A percentile compares a stretch with the other conserved stretches of the same genome.
Conservation (phyloP, 495 filamentous ascomycete species). For the Cenococcum geophilum region DNA sequence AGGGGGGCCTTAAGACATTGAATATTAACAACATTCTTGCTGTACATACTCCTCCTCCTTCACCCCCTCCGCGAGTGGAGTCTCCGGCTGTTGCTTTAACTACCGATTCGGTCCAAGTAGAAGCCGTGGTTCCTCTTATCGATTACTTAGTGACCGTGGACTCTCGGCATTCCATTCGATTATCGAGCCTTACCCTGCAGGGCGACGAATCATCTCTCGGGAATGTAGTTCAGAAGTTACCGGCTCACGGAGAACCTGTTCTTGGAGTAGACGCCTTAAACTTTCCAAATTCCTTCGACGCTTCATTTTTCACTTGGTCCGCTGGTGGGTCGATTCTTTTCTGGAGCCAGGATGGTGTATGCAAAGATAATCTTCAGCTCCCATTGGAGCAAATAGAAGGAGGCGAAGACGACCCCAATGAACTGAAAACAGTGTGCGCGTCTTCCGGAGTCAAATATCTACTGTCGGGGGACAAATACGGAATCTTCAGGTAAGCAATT, state of each 20-base stretch:
- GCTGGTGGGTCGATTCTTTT: constrained; percentile 67
- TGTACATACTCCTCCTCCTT: constrained; percentile 25
- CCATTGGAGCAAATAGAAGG: constrained; percentile 58
- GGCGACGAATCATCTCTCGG: constrained; percentile 24
- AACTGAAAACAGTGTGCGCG: constrained; percentile 63
- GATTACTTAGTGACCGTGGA: constrained; percentile 69
- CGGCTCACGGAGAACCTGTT: constrained; percentile 72
- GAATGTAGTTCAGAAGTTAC: constrained; percentile 43
- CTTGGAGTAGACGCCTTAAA: constrained; percentile 64
- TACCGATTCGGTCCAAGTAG: constrained; percentile 24
- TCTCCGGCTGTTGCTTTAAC: constrained; percentile 18
- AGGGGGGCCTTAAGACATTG: constrained; percentile 25
- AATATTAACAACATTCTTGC: constrained; percentile 18
- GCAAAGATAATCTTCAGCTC: constrained; percentile 56
- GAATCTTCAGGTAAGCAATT: constrained; percentile 63
- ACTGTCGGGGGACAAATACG: constrained; percentile 77
- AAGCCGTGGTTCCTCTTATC: constrained; percentile 58
- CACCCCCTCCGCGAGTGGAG: constrained; percentile 24
- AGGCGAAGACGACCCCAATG: constrained; percentile 56
- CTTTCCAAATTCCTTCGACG: constrained; percentile 49
- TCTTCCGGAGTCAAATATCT: constrained; percentile 57
- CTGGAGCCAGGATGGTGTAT: constrained; percentile 70
- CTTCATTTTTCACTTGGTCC: constrained; percentile 85
- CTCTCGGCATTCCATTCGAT: constrained; percentile 60
- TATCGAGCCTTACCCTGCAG: constrained; percentile 24